Conservation (phyloP, 768 basidiomycete genomes). For the Tubosaeta brunneosetosa region DNA sequence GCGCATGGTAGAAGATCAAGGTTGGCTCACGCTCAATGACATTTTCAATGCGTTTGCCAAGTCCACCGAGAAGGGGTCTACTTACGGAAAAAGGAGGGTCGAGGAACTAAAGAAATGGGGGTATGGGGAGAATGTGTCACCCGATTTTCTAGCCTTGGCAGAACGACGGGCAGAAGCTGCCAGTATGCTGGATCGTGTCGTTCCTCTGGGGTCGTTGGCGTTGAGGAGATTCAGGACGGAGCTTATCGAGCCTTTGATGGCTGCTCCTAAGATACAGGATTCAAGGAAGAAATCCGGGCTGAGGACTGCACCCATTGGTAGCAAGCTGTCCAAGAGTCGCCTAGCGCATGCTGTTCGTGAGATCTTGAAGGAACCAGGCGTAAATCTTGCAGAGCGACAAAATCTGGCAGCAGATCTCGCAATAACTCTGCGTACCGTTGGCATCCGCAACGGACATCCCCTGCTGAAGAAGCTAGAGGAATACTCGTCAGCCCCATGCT, state of each 20-base stretch:
- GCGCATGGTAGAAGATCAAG: constrained; percentile 69
- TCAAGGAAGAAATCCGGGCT: constrained; percentile 37
- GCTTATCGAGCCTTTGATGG: constrained; percentile 63
- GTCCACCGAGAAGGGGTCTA: constrained; percentile 45
- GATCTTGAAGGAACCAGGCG: constrained; percentile 50
- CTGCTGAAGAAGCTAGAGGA: constrained; percentile 66
- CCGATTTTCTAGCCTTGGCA: constrained; percentile 47
- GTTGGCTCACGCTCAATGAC: constrained; percentile 69
- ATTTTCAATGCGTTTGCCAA: constrained; percentile 58
- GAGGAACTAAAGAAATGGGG: constrained; percentile 74
- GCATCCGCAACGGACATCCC: constrained; percentile 61
- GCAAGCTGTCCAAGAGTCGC: constrained; percentile 51
- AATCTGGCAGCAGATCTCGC: constrained; percentile 49
- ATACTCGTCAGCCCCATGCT: constrained; percentile 15
- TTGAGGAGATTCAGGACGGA: constrained; percentile 69
- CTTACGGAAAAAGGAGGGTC: constrained; percentile 48
- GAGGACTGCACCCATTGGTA: constrained; percentile 41
- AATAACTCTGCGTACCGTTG: constrained; percentile 45
- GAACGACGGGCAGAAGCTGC: constrained; percentile 74
- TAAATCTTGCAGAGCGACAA: constrained; percentile 43
- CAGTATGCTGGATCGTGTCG: constrained; percentile 60
- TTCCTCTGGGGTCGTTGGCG: constrained; percentile 60
- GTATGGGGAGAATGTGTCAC: constrained; percentile 48
- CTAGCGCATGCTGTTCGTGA: constrained; percentile 65
- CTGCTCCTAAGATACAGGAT: constrained; percentile 56